A percentile compares a stretch with the other conserved stretches of the same genome.
phyloP scores from a whole-genome alignment of 148 eudicot species.

The Oxyria digyna region DNA sequence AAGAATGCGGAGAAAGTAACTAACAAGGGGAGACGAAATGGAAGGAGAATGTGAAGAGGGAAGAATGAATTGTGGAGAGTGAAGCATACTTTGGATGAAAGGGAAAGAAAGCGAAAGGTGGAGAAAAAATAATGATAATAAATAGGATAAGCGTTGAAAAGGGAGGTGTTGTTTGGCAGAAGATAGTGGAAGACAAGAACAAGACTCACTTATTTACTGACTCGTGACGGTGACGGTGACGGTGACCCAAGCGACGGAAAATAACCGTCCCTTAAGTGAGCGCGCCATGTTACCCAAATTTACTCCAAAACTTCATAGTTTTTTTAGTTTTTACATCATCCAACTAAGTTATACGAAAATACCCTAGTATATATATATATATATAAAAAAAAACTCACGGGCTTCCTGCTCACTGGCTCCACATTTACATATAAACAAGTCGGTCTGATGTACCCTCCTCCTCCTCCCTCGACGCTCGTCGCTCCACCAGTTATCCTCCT shows the following conservation, averaged over 20 bases:
- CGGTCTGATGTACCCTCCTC: too few relatives aligned
- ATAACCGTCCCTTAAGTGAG: background rate
- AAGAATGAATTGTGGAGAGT: background rate
- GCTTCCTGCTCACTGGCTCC: too few relatives aligned
- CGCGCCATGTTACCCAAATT: constrained; percentile 2
- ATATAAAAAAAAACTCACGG: too few relatives aligned
- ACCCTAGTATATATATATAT: too few relatives aligned
- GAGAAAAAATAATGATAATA: background rate
- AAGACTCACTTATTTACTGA: too few relatives aligned
- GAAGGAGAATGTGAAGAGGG: background rate
- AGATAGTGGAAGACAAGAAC: background rate
- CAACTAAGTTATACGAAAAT: too few relatives aligned
- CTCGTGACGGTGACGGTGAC: background rate
- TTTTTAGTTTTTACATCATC: too few relatives aligned
- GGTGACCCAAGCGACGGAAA: background rate
- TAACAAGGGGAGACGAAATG: background rate
- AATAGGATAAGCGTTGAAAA: constrained; percentile 6
- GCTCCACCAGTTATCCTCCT: too few relatives aligned
- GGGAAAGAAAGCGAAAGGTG: background rate
- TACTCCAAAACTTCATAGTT: too few relatives aligned
- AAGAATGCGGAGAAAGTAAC: background rate
- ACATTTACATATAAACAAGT: too few relatives aligned
- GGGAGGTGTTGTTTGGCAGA: constrained; percentile 5
- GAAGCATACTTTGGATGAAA: background rate
- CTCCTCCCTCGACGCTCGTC: too few relatives aligned